Base-by-base conservation (phyloP, 495 filamentous ascomycete species). In the Penicillium chermesinum region DNA sequence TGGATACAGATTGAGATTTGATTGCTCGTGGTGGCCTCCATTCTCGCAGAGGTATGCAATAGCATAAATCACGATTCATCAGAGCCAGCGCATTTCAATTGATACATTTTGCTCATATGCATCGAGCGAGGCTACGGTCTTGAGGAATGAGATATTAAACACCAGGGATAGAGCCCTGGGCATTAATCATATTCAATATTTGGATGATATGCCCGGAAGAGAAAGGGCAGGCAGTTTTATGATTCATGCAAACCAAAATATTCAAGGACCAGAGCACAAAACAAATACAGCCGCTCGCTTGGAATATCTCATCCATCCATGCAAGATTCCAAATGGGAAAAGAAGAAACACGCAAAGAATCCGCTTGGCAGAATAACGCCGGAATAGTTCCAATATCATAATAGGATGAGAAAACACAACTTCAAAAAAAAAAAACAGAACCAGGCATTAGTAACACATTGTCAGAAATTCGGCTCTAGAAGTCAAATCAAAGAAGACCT, bases 401-500 rank as follows among this genome's bases (percentile, higher is more conserved):
- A 13, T 7, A 7, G 14, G 15, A n/a, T 13, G 15, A 0, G 35
- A 46, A 7, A 35, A 17, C 25, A 44, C 20, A 20, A n/a, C n/a
- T 25, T n/a, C n/a, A n/a, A 14, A 27, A 32, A 43, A 49, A 12
- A 21, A 38, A 21, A 34, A 9, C 18, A 20, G 38, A 33, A 50
- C 14, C 19, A 40, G 22, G n/a, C 47, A 43, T 55, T 50, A 55
- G 2, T 50, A 50, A 55, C 51, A 46, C 37, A 54, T 41, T 9
- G 18, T 14, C 19, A 14, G 12, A 27, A 41, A 17, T 22, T 40
- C 27, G 40, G 18, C 9, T 9, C 8, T 13, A 7, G 36, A 27
- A 13, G 38, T 20, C 17, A 20, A 7, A 44, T 65, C 75, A 87
- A 55, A 87, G 71, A 57, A 85, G 79, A 41, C 85, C 85, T 19